Evolutionary conservation across 768 basidiomycete species (phyloP).

Genomic region (Phylloporus sp.): DNA sequence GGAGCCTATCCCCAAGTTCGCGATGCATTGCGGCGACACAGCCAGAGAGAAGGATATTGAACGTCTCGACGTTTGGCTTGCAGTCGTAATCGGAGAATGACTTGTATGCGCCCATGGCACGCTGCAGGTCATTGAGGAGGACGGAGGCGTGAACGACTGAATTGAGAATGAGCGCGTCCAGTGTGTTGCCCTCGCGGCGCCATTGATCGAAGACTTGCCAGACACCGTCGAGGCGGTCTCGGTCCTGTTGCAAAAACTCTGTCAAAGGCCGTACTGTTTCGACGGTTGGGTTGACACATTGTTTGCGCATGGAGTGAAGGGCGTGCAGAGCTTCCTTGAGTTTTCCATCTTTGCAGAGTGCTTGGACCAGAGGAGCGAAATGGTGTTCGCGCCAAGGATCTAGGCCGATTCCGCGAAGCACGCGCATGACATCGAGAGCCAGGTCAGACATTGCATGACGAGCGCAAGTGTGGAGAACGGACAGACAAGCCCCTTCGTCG

Average conservation of each 20-base stretch:
- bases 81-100: constrained; percentile 51
- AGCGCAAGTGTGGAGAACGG: constrained; percentile 68
- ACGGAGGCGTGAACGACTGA: constrained; percentile 62
- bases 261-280: constrained; percentile 54
- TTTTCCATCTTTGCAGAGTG: constrained; percentile 53
- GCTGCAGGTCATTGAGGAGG: constrained; percentile 59
- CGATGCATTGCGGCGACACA: constrained; percentile 57
- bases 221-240: constrained; percentile 55
- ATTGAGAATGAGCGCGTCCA: constrained; percentile 62
- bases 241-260: constrained; percentile 40
- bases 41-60: constrained; percentile 62
- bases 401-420: constrained; percentile 45
- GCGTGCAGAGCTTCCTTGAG: constrained; percentile 60
- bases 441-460: constrained; percentile 68
- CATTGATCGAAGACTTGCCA: constrained; percentile 64
- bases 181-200: constrained; percentile 41
- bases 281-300: constrained; percentile 43
- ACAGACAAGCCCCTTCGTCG: constrained; percentile 69
- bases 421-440: constrained; percentile 58
- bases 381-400: constrained; percentile 63
- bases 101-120: constrained; percentile 74
- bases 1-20: constrained; percentile 60
- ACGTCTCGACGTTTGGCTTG: constrained; percentile 58
- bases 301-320: constrained; percentile 54
- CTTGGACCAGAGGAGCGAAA: constrained; percentile 71